Base-by-base conservation (phyloP, 2,329 filamentous ascomycete genomes). In the Metarhizium robertsii region DNA sequence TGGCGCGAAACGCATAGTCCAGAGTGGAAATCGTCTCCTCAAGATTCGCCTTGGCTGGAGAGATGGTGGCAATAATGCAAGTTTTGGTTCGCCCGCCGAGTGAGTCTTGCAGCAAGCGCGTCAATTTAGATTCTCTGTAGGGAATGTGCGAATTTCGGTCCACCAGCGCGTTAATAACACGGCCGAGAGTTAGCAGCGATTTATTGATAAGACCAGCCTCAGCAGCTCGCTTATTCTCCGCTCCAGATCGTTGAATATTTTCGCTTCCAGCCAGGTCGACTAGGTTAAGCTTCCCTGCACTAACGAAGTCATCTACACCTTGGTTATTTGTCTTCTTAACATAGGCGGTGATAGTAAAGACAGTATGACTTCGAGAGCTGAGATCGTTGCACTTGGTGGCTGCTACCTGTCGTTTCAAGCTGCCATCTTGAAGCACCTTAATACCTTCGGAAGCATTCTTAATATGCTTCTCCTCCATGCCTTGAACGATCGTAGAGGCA, bases 351-450 rank as follows among this genome's bases (percentile, higher is more conserved):
- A 99, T 89, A 7, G 94, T 97, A 67, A 99, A 99, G 25, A 99
- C 88, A 0, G 94, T 99, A 67, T 99, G 95, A 75, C 92, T 96
- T 69, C 94, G 85, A 64, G 92, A 96, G 72, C 92, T 96, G 55
- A 97, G 83, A 65, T 99, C 94, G 69, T 99, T 99, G 80, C 94
- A 99, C 72, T 97, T 97, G n/a, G 94, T 99, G 4, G 95, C 91
- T 6, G 94, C 95, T n/a, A 99, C 94, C 71, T 99, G 94, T 52
- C 94, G 87, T 71, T 92, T 95, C 73, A 94, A 80, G 70, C 91
- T 96, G 59, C 94, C 95, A 60, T 87, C 81, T 64, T 94, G 90
- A 49, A 99, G 81, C 59, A 96, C 79, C 71, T 89, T 88, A 71
- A 99, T 92, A 58, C 94, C 94, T 52, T 91, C 87, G 13, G 82